Base-by-base conservation (phyloP, 805 yeast species). In the Wickerhamiella azyma region DNA sequence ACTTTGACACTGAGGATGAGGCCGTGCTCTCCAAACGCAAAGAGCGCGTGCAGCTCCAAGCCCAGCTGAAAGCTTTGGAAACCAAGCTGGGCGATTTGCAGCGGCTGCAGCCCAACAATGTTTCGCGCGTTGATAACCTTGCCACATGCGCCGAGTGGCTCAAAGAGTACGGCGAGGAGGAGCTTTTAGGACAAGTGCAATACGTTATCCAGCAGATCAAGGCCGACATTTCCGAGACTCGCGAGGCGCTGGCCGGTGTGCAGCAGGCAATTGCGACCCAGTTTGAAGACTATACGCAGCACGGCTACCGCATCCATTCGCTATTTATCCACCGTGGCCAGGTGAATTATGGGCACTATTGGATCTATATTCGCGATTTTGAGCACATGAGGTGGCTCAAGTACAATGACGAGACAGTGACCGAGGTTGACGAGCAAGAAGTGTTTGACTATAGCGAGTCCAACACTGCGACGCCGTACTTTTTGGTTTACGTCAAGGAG, bases 341-440 rank as follows among this genome's bases (percentile, higher is more conserved):
- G 56, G 97, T 96, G 0, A 79, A 85, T 43, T 89, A 84, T 58
- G 98, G 98, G 2, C 98, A 92, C 63, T 92, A 92, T 62, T 92
- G 97, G 96, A 75, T 89, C 14, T 92, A 89, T 59, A 88, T 92
- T 51, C 76, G 75, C 49, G 97, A 92, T 62, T 75, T 77, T 2
- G 71, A 71, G 51, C 69, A 71, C 16, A 71, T 74, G 26, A 65
- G 82, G 17, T 92, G 77, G 75, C 70, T 96, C 50, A 88, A 85
- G 66, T 92, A 92, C 62, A 92, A 92, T 58, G 98, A 92, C 65
- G 97, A 92, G 56, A 71, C 72, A n/a, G 94, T 92, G n/a, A 76
- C 85, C 2, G 94, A 81, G 52, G 96, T 82, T 1, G 77, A 78
- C 49, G 66, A 63, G 26, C 74, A 69, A 39, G 74, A 68, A 45